Base-by-base conservation (phyloP, 768 basidiomycete genomes). In the Boletus rubescentipes region DNA sequence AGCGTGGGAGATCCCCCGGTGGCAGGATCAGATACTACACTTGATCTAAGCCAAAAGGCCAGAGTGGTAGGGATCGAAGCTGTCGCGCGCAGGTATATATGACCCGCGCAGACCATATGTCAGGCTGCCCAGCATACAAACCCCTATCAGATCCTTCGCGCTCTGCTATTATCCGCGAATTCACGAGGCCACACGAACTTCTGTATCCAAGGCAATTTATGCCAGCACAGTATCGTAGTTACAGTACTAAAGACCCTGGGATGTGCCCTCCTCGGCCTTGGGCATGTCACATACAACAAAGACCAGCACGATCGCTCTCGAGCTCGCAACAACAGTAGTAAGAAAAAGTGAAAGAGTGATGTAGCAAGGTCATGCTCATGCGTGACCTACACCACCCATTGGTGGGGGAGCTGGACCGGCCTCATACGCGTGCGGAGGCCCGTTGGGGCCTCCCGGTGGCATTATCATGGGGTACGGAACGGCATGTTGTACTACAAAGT, bases 381-480 rank as follows among this genome's bases (percentile, higher is more conserved):
- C 82, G 62, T 89, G 89, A 44, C 76, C 74, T 35, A 76, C 73
- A 53, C 87, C 87, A 54, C 87, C 86, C 90, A 91, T 89, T 46
- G 77, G 84, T 49, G 87, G 87, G 23, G 83, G 86, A 49, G 85
- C 80, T 53, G 84, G 82, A 16, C 79, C 81, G 55, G 79, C 83
- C 42, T 92, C 89, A 70, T 91, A 92, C 32, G 79, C 81, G 66
- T 91, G 81, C 9, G 79, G 90, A 57, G 85, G 86, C 37, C 81
- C 81, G 40, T 75, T 79, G n/a, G 72, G 74, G 53, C 77, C 81
- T 46, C 86, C 84, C 14, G 86, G 86, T 51, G 87, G 88, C 50
- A 85, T 87, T 87, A 91, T 91, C 89, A 93, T 93, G n/a, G 81
- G 86, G 69, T 93, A 93, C 43, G 89, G 87, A 59, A 89, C 83